Evolutionary conservation across 2,329 filamentous ascomycete species (phyloP).

Genomic region (Emmonsiellopsis sp.): DNA sequence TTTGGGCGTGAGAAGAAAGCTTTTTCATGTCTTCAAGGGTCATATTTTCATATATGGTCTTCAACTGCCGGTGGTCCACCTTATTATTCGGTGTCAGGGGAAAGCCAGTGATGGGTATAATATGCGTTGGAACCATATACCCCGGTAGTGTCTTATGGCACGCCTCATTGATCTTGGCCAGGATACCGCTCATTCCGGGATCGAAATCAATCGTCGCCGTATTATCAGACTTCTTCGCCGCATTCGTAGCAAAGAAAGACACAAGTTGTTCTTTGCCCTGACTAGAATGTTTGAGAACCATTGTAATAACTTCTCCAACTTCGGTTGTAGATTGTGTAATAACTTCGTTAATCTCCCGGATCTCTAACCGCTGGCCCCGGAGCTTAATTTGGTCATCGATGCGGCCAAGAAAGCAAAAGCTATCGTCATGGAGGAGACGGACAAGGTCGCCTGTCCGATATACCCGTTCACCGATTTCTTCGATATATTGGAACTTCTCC

Average conservation of each 20-base stretch:
- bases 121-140: slow-evolving; percentile 88
- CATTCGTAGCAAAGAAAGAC: slow-evolving; percentile 51
- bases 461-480: slow-evolving; percentile 50
- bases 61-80: slow-evolving; percentile 64
- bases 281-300: slow-evolving; percentile 62
- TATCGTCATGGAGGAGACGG: slow-evolving; percentile 66
- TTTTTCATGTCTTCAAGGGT: slow-evolving; percentile 53
- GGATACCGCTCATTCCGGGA: not conserved
- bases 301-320: slow-evolving; percentile 63
- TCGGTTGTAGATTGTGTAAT: slow-evolving; percentile 53
- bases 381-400: slow-evolving; percentile 90
- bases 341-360: slow-evolving; percentile 81
- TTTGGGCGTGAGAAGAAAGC: slow-evolving; percentile 33
- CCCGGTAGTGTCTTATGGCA: slow-evolving; percentile 63
- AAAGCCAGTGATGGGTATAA: slow-evolving; percentile 61
- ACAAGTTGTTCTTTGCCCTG: slow-evolving; percentile 77
- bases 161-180: slow-evolving; percentile 42
- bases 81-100: slow-evolving; percentile 88
- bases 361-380: slow-evolving; percentile 78
- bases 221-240: not conserved
- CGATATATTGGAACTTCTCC: slow-evolving; percentile 64
- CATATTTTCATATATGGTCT: slow-evolving; percentile 54
- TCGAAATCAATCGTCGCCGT: not conserved
- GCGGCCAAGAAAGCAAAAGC: slow-evolving; percentile 79
- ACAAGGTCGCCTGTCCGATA: slow-evolving; percentile 90